Evolutionary conservation across 2,329 filamentous ascomycete species (phyloP).

Genomic region (Neodidymelliopsis sp.): DNA sequence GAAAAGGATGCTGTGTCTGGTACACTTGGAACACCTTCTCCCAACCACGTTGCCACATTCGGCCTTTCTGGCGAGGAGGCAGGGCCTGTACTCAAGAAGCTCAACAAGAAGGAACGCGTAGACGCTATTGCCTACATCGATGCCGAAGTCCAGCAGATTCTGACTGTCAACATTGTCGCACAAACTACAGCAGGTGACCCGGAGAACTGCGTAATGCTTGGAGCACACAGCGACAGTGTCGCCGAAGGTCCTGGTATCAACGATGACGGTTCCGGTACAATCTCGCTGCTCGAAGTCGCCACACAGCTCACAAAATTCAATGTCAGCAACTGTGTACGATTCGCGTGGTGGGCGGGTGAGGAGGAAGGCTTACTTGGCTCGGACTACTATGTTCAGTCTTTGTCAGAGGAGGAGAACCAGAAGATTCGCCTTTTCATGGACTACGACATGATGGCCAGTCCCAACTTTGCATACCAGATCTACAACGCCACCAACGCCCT

Average conservation of each 20-base stretch:
- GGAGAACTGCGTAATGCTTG: slow-evolving; percentile 52
- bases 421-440: slow-evolving; percentile 55
- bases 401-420: slow-evolving; percentile 45
- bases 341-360: slow-evolving; percentile 51
- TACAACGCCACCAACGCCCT: slow-evolving; percentile 50
- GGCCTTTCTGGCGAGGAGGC: slow-evolving; percentile 71
- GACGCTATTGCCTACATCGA: slow-evolving; percentile 57
- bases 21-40: slow-evolving; percentile 70
- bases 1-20: slow-evolving; percentile 67
- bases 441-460: slow-evolving; percentile 54
- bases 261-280: slow-evolving; percentile 51
- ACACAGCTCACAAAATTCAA: slow-evolving; percentile 50
- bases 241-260: slow-evolving; percentile 53
- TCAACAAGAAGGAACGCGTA: slow-evolving; percentile 58
- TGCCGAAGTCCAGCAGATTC: slow-evolving; percentile 57
- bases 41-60: slow-evolving; percentile 71
- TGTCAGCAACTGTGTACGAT: slow-evolving; percentile 51
- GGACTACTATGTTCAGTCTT: slow-evolving; percentile 48
- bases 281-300: slow-evolving; percentile 51
- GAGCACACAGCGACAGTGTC: slow-evolving; percentile 52
- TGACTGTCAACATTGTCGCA: slow-evolving; percentile 55
- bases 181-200: slow-evolving; percentile 49
- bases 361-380: slow-evolving; percentile 52
- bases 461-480: slow-evolving; percentile 51
- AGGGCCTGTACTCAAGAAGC: slow-evolving; percentile 58